Base-by-base conservation (phyloP, 768 basidiomycete species). In the Hygrocybe punicea region DNA sequence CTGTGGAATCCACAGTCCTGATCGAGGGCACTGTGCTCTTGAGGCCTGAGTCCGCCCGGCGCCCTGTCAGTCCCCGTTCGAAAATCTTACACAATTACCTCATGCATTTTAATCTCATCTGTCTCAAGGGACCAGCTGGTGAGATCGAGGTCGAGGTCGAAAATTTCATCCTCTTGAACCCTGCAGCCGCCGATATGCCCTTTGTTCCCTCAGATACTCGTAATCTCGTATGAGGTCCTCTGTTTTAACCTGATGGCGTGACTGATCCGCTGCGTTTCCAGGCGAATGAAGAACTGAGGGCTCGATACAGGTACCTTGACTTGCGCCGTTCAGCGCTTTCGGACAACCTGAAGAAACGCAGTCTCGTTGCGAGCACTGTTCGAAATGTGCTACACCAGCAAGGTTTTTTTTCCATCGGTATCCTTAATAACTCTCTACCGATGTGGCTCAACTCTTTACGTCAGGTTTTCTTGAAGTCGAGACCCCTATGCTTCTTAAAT, bases 391-490 rank as follows among this genome's bases (percentile, higher is more conserved):
- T 98, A 34, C 82, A 91, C 65, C 78, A 87, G 54, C 77, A 84
- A 68, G 89, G 94, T 89, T 63, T 47, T 42, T 56, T 16, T 50
- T 53, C 37, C 55, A 46, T 45, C 36, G 35, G 3, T n/a, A 37
- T 3, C 51, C 17, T 7, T 9, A 16, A 17, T 40, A 40, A 19
- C 42, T 54, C 36, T 52, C 48, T 61, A 63, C 50, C 53, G 46
- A 16, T 34, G 44, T 56, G 21, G 45, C 63, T 17, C 61, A 53
- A 50, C 56, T 33, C 45, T 53, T 57, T 64, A 19, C 21, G 13
- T 54, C 63, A 97, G 95, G 82, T 65, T 98, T 98, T 71, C 78
- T 85, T 53, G 95, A 97, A 69, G 90, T 98, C 33, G 95, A 98
- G 71, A 98, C 95, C 0, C 95, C 95, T 24, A 79, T 93, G 53